Conservation (phyloP, 2,329 filamentous ascomycete species). For the Diaporthe capsici region DNA sequence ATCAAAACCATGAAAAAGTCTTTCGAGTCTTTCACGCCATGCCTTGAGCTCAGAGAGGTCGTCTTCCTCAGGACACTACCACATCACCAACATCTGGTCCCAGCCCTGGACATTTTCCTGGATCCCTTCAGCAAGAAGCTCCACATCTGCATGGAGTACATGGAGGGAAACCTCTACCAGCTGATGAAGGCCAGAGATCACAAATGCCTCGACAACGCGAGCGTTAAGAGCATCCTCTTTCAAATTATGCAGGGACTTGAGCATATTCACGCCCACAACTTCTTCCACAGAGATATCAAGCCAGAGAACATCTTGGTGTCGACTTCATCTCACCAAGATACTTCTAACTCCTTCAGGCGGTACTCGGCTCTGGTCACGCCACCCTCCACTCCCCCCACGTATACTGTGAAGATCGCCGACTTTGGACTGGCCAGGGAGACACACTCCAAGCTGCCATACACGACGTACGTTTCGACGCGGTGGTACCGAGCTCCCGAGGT, state of each 20-base stretch:
- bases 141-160: conserved; percentile 99
- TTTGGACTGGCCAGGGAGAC: conserved; percentile 98
- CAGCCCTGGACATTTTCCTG: conserved; percentile 97
- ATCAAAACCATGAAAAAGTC: conserved; percentile 99
- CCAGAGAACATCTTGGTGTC: conserved; percentile 99
- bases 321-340: conserved; percentile 87
- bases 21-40: conserved; percentile 92
- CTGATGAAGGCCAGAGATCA: conserved; percentile 98
- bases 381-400: conserved; percentile 91
- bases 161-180: conserved; percentile 99
- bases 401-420: conserved; percentile 98
- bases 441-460: conserved; percentile 95
- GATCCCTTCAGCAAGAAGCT: conserved; percentile 96
- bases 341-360: conserved; percentile 86
- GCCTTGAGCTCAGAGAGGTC: conserved; percentile 94
- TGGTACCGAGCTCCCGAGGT: conserved; percentile 99
- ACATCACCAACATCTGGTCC: conserved; percentile 91
- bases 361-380: conserved; percentile 96
- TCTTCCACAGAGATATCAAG: conserved; percentile 99
- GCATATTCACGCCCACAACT: conserved; percentile 96
- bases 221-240: conserved; percentile 97
- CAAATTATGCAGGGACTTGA: conserved; percentile 97
- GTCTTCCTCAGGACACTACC: conserved; percentile 95
- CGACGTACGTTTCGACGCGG: conserved; percentile 96
- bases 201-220: conserved; percentile 89